These are phyloP conservation scores for Kwoniella botswanensis DNA, from an alignment of 768 basidiomycete species.

Conservation along the genomic window DNA sequence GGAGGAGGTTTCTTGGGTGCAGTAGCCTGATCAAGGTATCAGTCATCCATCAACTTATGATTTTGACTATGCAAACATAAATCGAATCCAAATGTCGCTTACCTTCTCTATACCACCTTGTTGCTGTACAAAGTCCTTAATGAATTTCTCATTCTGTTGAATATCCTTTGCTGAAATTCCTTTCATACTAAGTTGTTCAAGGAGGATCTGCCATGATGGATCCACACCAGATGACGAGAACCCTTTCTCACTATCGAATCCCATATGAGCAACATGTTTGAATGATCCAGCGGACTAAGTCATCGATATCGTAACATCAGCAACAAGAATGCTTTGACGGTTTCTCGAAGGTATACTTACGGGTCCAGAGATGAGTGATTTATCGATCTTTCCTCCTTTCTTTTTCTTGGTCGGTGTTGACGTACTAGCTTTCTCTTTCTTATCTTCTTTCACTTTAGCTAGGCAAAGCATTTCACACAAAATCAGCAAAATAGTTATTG, in stretches of 20 bases:
- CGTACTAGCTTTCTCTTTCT: slow-evolving; percentile 41
- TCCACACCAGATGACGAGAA: slow-evolving; percentile 87
- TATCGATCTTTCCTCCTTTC: slow-evolving; percentile 83
- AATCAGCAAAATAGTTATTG: not conserved
- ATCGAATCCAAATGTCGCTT: slow-evolving; percentile 15
- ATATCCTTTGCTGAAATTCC: slow-evolving; percentile 74
- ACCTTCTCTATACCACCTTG: slow-evolving; percentile 58
- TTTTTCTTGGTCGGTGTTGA: slow-evolving; percentile 50
- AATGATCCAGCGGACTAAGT: slow-evolving; percentile 64
- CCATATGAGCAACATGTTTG: slow-evolving; percentile 92
- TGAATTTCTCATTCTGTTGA: slow-evolving; percentile 81
- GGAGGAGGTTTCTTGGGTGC: slow-evolving; percentile 61
- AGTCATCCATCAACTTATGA: too few species aligned
- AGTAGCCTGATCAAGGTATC: slow-evolving; percentile 38
- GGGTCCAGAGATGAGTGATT: slow-evolving; percentile 87
- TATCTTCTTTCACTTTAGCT: slow-evolving; percentile 53
- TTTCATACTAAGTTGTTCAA: slow-evolving; percentile 67
- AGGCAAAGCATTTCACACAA: not conserved
- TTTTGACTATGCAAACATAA: too few species aligned
- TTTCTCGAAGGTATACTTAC: slow-evolving; percentile 27
- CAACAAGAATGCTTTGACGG: not conserved
- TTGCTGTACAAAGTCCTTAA: slow-evolving; percentile 77
- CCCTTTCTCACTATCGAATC: slow-evolving; percentile 82
- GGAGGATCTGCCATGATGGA: slow-evolving; percentile 79
- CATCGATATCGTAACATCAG: not conserved